Percentiles rank a stretch among this genome's conserved stretches.
These are phyloP conservation scores for Cytospora paraplurivora DNA, from an alignment of 2,329 filamentous ascomycete species.

Conservation along the genomic window DNA sequence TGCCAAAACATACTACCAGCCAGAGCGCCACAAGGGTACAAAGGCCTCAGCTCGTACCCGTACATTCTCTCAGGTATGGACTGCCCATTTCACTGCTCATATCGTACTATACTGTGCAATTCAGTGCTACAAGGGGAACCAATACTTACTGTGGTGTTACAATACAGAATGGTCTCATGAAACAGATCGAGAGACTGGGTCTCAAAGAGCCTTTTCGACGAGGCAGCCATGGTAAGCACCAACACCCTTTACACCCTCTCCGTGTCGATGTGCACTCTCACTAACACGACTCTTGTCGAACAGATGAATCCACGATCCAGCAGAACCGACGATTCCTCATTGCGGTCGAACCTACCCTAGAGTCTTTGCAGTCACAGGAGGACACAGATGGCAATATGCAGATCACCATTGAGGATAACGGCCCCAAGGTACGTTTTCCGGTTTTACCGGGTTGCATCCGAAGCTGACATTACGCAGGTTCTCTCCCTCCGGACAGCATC, in stretches of 20 bases:
- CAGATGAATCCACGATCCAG: slow-evolving; percentile 72
- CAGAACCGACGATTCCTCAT: slow-evolving; percentile 78
- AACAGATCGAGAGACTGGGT: slow-evolving; percentile 55
- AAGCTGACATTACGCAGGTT: slow-evolving; percentile 52
- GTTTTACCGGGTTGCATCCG: neutral
- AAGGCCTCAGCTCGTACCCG: slow-evolving; percentile 53
- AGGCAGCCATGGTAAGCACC: slow-evolving; percentile 58
- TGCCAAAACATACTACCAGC: slow-evolving; percentile 61
- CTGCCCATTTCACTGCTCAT: neutral
- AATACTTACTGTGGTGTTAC: slow-evolving; percentile 35
- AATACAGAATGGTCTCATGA: slow-evolving; percentile 53
- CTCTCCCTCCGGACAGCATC: slow-evolving; percentile 81
- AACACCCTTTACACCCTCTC: neutral
- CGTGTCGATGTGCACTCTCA: slow-evolving; percentile 11
- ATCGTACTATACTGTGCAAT: too few relatives aligned
- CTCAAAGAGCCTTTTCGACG: slow-evolving; percentile 58
- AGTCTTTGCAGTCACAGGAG: slow-evolving; percentile 78
- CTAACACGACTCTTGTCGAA: slow-evolving; percentile 12
- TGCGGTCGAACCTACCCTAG: slow-evolving; percentile 80
- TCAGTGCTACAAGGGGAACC: neutral
- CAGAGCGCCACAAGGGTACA: slow-evolving; percentile 52
- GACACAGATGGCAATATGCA: slow-evolving; percentile 95
- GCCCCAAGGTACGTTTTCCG: slow-evolving; percentile 70
- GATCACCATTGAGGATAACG: slow-evolving; percentile 95
- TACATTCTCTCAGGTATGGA: slow-evolving; percentile 57